These are phyloP conservation scores for Allantophomopsis cytisporea DNA, from an alignment of 2,329 filamentous ascomycete species.

Conservation along the genomic window DNA sequence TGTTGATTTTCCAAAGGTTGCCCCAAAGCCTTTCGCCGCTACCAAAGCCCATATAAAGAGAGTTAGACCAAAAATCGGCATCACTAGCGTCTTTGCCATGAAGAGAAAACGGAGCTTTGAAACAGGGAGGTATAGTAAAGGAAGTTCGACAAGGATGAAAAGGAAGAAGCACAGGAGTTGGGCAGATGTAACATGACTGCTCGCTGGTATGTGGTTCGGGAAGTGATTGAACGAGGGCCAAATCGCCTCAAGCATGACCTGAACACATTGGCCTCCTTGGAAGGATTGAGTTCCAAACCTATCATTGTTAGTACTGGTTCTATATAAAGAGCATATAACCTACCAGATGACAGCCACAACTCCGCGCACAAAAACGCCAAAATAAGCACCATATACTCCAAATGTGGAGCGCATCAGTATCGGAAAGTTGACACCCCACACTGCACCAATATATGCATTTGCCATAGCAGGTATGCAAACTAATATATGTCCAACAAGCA, in stretches of 20 bases:
- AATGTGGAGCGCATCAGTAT: slow-evolving; percentile 14
- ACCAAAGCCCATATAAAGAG: slow-evolving; percentile 45
- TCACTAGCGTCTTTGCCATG: slow-evolving; percentile 28
- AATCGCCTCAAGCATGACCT: slow-evolving; percentile 23
- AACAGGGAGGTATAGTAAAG: slow-evolving; percentile 5
- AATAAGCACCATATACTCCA: slow-evolving; percentile 23
- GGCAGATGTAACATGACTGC: slow-evolving; percentile 32
- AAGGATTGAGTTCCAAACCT: slow-evolving; percentile 40
- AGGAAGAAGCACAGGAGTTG: slow-evolving; percentile 36
- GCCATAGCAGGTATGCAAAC: slow-evolving; percentile 34
- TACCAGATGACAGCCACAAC: slow-evolving; percentile 26
- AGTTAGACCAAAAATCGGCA: slow-evolving; percentile 40
- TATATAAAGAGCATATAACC: slow-evolving; percentile 51
- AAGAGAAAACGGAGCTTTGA: slow-evolving; percentile 30
- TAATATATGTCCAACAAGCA: slow-evolving; percentile 43
- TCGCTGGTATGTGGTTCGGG: slow-evolving; percentile 29
- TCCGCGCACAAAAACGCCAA: slow-evolving; percentile 20
- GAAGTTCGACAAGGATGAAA: slow-evolving; percentile 35
- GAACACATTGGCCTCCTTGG: slow-evolving; percentile 41
- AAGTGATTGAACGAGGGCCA: slow-evolving; percentile 23
- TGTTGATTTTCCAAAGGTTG: not conserved
- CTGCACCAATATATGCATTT: slow-evolving; percentile 27
- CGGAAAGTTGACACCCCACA: slow-evolving; percentile 19
- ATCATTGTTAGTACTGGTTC: slow-evolving; percentile 18
- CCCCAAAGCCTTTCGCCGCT: not conserved